Evolutionary conservation across 768 basidiomycete genomes (phyloP), one percentile per base, ranked within the genome.

Genomic region (Lactarius quietus): DNA sequence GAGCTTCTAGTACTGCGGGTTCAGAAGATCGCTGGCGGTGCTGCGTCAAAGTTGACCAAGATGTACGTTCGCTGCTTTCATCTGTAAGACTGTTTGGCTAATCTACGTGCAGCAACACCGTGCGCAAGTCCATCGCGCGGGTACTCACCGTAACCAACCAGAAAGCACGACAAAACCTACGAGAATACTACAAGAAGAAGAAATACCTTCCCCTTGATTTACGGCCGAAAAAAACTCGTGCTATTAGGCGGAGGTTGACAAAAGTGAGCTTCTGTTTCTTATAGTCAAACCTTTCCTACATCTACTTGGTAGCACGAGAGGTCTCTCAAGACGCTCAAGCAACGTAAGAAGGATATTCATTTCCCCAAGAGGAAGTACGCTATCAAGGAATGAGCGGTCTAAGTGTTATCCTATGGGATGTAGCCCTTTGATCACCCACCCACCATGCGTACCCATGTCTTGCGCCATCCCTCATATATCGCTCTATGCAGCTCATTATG

Each of bases 111-210:
- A 99, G 97, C 79, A 86, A 89, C 78, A 84, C 90, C 70, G 93
- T 98, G 78, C 95, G 97, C 84, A 98, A 98, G 82, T 95, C 93
- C 70, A 93, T 99, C 75, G 97, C 97, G 69, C 93, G 97, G 62
- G 95, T 98, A 71, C 78, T 98, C 81, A 99, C 97, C 52, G 95
- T 98, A 73, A 96, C 90, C 84, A 98, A 97, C 89, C 91, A 93
- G 78, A 99, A 99, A 81, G 88, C 89, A 72, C 92, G 96, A 72
- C 90, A 94, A 82, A 94, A 95, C 80, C 87, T 97, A 71, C 92
- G 93, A 62, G 95, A 98, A 78, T 94, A 88, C 83, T 98, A 98
- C 92, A 96, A 96, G 85, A 80, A 83, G 78, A 96, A 96, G 87
- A 95, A 93, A 76, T 92, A 92, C 81, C 82, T 92, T 70, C 97